A percentile compares a stretch with the other conserved stretches of the same genome.
Evolutionary conservation across 257 asterid genomes (phyloP).

Genomic region (Solanum rostratum): DNA sequence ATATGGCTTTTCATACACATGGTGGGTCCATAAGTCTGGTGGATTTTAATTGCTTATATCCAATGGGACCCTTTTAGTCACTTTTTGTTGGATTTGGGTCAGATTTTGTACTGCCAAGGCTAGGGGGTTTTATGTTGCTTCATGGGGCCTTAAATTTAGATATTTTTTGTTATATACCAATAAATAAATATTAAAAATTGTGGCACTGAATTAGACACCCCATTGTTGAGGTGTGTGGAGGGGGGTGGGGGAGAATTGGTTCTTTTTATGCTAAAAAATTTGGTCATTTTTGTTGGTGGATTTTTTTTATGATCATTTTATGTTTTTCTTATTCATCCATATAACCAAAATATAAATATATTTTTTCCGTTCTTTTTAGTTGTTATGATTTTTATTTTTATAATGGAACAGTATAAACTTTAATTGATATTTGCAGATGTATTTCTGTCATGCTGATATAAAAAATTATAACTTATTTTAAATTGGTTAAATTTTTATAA

Average conservation of each 20-base stretch:
- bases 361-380: no score
- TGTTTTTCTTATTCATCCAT: no score
- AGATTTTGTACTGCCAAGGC: background rate
- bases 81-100: slow-evolving; percentile 5
- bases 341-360: no score
- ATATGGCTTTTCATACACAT: background rate
- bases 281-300: background rate
- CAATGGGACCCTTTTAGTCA: background rate
- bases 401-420: no score
- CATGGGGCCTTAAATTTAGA: slow-evolving; percentile 2
- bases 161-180: background rate
- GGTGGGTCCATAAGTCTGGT: slow-evolving; percentile 18
- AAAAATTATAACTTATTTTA: no score
- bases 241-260: background rate
- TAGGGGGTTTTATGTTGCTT: background rate
- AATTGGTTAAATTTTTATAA: no score
- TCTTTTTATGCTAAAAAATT: background rate
- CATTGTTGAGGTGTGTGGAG: background rate
- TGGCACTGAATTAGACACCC: slow-evolving; percentile 12
- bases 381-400: no score
- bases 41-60: background rate
- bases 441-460: no score
- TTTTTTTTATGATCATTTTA: background rate
- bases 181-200: slow-evolving; percentile 4
- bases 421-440: no score